Conservation (phyloP, 2,329 filamentous ascomycete genomes). For the Coniosporium tulheliwenetii region DNA sequence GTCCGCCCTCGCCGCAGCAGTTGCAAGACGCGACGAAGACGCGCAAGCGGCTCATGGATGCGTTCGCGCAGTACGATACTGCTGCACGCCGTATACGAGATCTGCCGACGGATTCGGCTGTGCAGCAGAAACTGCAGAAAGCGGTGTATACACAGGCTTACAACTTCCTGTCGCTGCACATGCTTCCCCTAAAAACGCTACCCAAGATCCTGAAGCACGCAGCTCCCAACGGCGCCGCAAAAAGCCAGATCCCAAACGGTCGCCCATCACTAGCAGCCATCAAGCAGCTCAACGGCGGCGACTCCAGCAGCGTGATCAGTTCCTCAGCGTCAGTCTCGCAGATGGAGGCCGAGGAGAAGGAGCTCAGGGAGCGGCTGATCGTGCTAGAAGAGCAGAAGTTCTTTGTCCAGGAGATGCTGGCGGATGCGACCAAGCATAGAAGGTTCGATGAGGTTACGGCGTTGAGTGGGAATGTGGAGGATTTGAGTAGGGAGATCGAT, state of each 20-base stretch:
- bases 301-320: conserved; percentile 31
- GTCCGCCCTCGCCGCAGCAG: conserved; percentile 50
- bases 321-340: conserved; percentile 34
- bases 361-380: conserved; percentile 62
- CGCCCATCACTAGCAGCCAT: conserved; percentile 36
- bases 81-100: conserved; percentile 71
- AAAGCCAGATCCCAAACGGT: conserved; percentile 13
- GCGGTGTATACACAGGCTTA: conserved; percentile 72
- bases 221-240: conserved; percentile 28
- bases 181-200: conserved; percentile 59
- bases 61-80: conserved; percentile 74
- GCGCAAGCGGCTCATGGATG: conserved; percentile 76
- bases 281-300: conserved; percentile 38
- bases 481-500: conserved; percentile 65
- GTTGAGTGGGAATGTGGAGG: conserved; percentile 64
- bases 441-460: conserved; percentile 79
- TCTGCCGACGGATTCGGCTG: conserved; percentile 53
- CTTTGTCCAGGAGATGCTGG: conserved; percentile 75
- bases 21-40: conserved; percentile 78
- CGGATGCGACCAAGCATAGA: conserved; percentile 55
- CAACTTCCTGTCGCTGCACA: conserved; percentile 72
- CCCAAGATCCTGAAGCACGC: conserved; percentile 37
- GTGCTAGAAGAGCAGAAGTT: conserved; percentile 86
- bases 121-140: conserved; percentile 62
- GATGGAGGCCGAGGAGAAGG: conserved; percentile 71